Percentiles rank a stretch among this genome's conserved stretches.
phyloP scores from a whole-genome alignment of 257 asterid genomes.

The Solanum sejunctum region DNA sequence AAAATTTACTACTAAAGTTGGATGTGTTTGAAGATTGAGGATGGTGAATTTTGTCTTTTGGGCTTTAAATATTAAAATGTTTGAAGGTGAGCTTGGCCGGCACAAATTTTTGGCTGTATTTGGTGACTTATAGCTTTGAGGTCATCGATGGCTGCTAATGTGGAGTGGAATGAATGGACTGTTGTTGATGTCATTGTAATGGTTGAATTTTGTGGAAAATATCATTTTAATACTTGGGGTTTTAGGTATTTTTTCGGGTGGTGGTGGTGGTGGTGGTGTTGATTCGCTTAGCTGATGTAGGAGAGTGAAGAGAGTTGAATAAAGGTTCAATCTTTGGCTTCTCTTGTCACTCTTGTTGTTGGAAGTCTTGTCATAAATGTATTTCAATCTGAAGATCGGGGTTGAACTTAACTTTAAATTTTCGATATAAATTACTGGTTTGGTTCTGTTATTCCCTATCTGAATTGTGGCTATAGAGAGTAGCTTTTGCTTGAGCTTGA shows the following conservation, averaged over 20 bases:
- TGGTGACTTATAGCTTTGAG: background rate
- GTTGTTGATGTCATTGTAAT: background rate
- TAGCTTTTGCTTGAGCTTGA: background rate
- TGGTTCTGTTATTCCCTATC: background rate
- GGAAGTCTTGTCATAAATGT: background rate
- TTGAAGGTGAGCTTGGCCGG: background rate
- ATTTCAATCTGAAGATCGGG: background rate
- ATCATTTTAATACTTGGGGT: background rate
- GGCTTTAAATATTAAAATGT: background rate
- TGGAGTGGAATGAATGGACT: background rate
- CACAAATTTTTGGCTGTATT: background rate
- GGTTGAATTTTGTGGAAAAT: background rate
- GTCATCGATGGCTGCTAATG: background rate
- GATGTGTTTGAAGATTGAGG: background rate
- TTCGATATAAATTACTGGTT: background rate
- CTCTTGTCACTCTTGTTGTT: background rate
- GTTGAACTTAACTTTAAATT: background rate
- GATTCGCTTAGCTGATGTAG: background rate
- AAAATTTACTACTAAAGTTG: background rate
- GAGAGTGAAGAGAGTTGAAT: background rate
- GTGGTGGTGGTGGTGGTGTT: background rate
- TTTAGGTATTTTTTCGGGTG: background rate
- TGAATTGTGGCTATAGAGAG: background rate
- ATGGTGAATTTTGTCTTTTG: background rate
- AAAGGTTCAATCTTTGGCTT: background rate